Conservation (phyloP, 2,329 filamentous ascomycete genomes). For the Elsinoe batatas region DNA sequence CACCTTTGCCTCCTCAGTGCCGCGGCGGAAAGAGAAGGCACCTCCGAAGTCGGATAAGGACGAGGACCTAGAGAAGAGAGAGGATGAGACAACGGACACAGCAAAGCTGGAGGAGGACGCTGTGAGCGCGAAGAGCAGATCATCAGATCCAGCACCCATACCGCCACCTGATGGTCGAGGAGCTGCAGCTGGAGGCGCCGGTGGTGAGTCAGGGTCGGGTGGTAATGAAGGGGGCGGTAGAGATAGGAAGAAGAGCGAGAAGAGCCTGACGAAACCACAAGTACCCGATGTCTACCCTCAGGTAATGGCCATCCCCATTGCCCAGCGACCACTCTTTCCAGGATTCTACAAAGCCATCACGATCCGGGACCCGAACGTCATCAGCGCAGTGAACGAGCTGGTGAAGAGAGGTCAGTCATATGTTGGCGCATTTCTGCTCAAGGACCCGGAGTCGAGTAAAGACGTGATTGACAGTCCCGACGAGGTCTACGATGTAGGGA, state of each 20-base stretch:
- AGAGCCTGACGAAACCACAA: slow-evolving; percentile 69
- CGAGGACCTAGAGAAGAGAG: slow-evolving; percentile 34
- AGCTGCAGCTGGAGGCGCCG: slow-evolving; percentile 49
- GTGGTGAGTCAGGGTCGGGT: slow-evolving; percentile 33
- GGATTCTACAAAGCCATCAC: slow-evolving; percentile 99
- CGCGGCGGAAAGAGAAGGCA: slow-evolving; percentile 48
- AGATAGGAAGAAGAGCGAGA: slow-evolving; percentile 57
- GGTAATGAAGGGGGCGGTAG: slow-evolving; percentile 51
- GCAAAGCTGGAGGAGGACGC: slow-evolving; percentile 38
- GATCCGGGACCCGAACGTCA: slow-evolving; percentile 84
- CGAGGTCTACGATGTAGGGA: slow-evolving; percentile 91
- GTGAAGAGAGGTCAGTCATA: slow-evolving; percentile 96
- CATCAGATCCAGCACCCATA: slow-evolving; percentile 22
- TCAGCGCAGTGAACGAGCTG: slow-evolving; percentile 87
- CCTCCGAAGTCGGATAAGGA: slow-evolving; percentile 37
- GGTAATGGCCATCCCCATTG: slow-evolving; percentile 93
- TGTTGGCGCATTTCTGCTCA: slow-evolving; percentile 94
- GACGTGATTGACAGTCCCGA: slow-evolving; percentile 84
- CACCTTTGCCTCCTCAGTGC: slow-evolving; percentile 33
- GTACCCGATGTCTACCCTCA: slow-evolving; percentile 95
- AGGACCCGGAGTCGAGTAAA: slow-evolving; percentile 87
- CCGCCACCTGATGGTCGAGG: slow-evolving; percentile 46
- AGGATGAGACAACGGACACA: slow-evolving; percentile 41
- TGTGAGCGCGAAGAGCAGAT: background rate
- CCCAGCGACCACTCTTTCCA: slow-evolving; percentile 84